A percentile compares a stretch with the other conserved stretches of the same genome.
Conservation (phyloP, 805 yeast genomes). For the Grigorovia yakushimaensis region DNA sequence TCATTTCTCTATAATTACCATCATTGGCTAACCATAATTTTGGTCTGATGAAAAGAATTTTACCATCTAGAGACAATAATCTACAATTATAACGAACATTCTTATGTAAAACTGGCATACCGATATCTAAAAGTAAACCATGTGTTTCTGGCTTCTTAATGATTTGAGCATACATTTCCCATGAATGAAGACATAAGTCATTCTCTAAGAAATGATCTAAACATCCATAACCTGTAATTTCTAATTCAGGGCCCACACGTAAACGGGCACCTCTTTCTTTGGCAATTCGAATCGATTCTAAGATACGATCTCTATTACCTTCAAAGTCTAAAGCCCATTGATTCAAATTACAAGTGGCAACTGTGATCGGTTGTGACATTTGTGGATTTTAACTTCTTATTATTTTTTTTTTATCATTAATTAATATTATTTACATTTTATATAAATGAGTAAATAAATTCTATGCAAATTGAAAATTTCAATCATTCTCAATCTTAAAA, state of each 20-base stretch:
- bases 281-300: slow-evolving; percentile 71
- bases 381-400: not conserved
- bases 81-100: slow-evolving; percentile 89
- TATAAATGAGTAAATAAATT: not conserved
- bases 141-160: slow-evolving; percentile 55
- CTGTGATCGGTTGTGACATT: slow-evolving; percentile 82
- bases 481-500: too few species aligned
- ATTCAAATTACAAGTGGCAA: slow-evolving; percentile 89
- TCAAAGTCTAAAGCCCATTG: slow-evolving; percentile 99
- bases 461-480: not conserved
- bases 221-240: slow-evolving; percentile 90
- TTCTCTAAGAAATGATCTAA: slow-evolving; percentile 88
- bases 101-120: slow-evolving; percentile 88
- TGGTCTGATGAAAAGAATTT: slow-evolving; percentile 80
- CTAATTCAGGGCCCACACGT: slow-evolving; percentile 96
- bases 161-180: slow-evolving; percentile 88
- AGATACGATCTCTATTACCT: slow-evolving; percentile 87
- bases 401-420: not conserved
- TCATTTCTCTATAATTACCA: slow-evolving; percentile 96
- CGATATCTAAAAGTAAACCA: slow-evolving; percentile 79
- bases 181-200: slow-evolving; percentile 79
- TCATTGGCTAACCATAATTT: slow-evolving; percentile 91
- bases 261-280: slow-evolving; percentile 65
- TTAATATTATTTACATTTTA: not conserved
- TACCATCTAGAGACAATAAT: slow-evolving; percentile 66